Evolutionary conservation across 108 stramenopile species (phyloP).

Genomic region (Skeletonema grethae): DNA sequence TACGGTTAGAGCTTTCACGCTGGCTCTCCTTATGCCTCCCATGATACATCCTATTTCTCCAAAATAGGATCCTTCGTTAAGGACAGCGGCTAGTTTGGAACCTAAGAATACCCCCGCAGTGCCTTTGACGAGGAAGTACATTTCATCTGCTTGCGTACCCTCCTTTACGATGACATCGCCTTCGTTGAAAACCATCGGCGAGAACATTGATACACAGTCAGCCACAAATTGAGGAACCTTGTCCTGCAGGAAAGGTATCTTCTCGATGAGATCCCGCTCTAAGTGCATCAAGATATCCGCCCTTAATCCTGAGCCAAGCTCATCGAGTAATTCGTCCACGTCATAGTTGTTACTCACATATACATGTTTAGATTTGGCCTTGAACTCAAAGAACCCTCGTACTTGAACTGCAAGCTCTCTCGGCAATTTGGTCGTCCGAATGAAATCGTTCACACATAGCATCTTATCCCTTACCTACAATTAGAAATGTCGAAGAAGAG

Average conservation of each 20-base stretch:
- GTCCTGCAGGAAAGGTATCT: conserved; percentile 43
- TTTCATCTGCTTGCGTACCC: conserved; percentile 52
- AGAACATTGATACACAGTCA: conserved; percentile 30
- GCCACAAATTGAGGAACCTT: conserved; percentile 53
- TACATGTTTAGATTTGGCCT: conserved; percentile 9
- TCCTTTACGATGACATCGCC: conserved; percentile 54
- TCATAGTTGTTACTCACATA: conserved; percentile 42
- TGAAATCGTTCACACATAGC: conserved; percentile 38
- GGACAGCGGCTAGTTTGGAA: conserved; percentile 31
- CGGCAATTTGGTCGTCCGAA: conserved; percentile 34
- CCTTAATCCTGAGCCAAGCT: conserved; percentile 31
- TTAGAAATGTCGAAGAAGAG: too few relatives aligned
- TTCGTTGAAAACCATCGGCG: conserved; percentile 43
- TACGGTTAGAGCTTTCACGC: conserved; percentile 39
- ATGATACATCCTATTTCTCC: conserved; percentile 57
- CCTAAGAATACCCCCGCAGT: conserved; percentile 41
- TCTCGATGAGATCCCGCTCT: conserved; percentile 35
- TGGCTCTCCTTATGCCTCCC: conserved; percentile 42
- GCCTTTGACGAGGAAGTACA: conserved; percentile 50
- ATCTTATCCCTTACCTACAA: conserved; percentile 43
- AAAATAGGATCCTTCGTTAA: conserved; percentile 50
- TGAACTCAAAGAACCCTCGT: conserved; percentile 36
- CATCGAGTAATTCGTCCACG: conserved; percentile 36
- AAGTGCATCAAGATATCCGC: conserved; percentile 43
- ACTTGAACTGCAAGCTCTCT: conserved; percentile 19